Percentiles rank a stretch among this genome's conserved stretches.
phyloP scores from a whole-genome alignment of 2,329 filamentous ascomycete genomes.

The Exserohilum rostratum region DNA sequence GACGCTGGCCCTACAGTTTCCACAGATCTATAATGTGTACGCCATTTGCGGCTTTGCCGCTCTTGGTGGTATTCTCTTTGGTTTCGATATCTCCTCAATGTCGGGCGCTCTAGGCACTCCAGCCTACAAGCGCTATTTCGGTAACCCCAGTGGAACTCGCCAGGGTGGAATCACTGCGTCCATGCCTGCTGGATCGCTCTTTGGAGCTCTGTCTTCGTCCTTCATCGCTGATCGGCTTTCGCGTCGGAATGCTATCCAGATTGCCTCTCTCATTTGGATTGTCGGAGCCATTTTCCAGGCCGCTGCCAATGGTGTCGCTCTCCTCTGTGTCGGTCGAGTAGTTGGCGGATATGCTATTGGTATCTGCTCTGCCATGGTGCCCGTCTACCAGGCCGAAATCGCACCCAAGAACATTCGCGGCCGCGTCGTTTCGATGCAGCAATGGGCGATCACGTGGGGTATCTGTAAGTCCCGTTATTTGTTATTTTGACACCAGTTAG shows the following conservation, averaged over 20 bases:
- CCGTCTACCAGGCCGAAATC: slow-evolving; percentile 92
- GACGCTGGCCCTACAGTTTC: slow-evolving; percentile 29
- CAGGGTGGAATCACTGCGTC: slow-evolving; percentile 55
- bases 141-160: slow-evolving; percentile 39
- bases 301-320: slow-evolving; percentile 47
- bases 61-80: slow-evolving; percentile 55
- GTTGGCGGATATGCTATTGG: slow-evolving; percentile 86
- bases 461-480: slow-evolving; percentile 51
- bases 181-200: slow-evolving; percentile 58
- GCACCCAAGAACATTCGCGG: slow-evolving; percentile 56
- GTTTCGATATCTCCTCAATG: slow-evolving; percentile 51
- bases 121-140: slow-evolving; percentile 48
- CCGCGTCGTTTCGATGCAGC: slow-evolving; percentile 66
- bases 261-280: slow-evolving; percentile 55
- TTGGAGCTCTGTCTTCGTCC: slow-evolving; percentile 54
- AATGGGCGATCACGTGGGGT: slow-evolving; percentile 67
- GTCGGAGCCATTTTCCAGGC: slow-evolving; percentile 52
- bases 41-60: slow-evolving; percentile 64
- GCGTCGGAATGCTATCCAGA: slow-evolving; percentile 52
- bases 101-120: slow-evolving; percentile 47
- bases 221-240: slow-evolving; percentile 56
- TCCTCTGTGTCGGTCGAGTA: slow-evolving; percentile 65
- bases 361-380: slow-evolving; percentile 88
- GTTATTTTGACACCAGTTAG: neutral
- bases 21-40: slow-evolving; percentile 51